A percentile compares a stretch with the other conserved stretches of the same genome.
Conservation (phyloP, 495 filamentous ascomycete species). For the Penicillium odoratum region DNA sequence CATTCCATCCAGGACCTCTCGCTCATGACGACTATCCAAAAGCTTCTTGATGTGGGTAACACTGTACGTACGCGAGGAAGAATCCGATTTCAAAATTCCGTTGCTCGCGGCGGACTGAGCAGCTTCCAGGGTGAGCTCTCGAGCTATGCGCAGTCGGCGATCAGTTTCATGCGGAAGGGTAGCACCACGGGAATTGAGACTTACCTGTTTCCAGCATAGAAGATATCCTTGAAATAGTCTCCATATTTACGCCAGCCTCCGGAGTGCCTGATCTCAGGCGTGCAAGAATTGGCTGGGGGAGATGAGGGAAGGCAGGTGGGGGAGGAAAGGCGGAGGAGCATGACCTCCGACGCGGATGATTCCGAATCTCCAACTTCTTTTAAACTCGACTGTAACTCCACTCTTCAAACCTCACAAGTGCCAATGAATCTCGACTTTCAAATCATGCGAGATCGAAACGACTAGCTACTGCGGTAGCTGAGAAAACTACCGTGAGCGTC, state of each 20-base stretch:
- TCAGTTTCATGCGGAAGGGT: constrained; percentile 21
- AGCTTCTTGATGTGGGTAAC: constrained; percentile 83
- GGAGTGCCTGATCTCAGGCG: constrained; percentile 23
- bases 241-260: constrained; percentile 57
- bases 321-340: constrained; percentile 27
- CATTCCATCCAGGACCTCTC: constrained; percentile 89
- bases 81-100: constrained; percentile 40
- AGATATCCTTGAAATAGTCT: constrained; percentile 94
- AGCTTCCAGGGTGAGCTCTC: constrained; percentile 95
- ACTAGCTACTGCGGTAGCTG: background rate
- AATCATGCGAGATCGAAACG: background rate
- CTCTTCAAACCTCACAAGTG: background rate
- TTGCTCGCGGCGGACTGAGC: constrained; percentile 71
- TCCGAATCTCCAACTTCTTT: constrained; percentile 6
- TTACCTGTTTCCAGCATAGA: constrained; percentile 89
- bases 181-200: constrained; percentile 10
- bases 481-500: background rate
- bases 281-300: constrained; percentile 20
- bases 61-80: constrained; percentile 46
- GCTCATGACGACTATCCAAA: constrained; percentile 88
- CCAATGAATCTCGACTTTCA: background rate
- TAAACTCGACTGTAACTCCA: background rate
- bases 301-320: constrained; percentile 20
- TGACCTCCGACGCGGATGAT: constrained; percentile 21
- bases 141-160: constrained; percentile 55